Base-by-base conservation (phyloP, 306 rosid genomes). In the Inga laurina region DNA sequence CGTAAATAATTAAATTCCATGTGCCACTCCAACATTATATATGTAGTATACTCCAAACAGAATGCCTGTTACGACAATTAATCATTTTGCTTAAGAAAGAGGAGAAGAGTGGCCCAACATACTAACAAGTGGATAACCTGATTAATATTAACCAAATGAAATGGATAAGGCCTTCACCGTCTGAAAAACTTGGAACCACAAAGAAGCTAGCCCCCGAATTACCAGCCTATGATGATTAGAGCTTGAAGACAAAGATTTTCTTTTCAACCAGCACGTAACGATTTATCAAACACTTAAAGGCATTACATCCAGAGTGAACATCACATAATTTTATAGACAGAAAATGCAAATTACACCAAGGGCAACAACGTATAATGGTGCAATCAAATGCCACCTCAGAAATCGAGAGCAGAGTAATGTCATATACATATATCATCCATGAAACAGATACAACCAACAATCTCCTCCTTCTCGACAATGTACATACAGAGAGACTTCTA, bases 401-500 rank as follows among this genome's bases (percentile, higher is more conserved):
- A 75, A 84, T 72, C 76, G 27, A 71, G 18, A 67, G 45, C 18
- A 30, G 24, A 27, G 67, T 24, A 54, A 16, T 16, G 8, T 48
- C 48, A 0, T 21, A 34, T 30, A 41, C 43, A 35, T 68, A 41
- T 82, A 75, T 14, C 76, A 79, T 69, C 14, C 76, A 79, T 77
- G 66, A 75, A 76, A 80, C 77, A 79, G 10, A 24, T 37, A 15
- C 43, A 45, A 45, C 19, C 46, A 68, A 68, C 73, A 59, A 24
- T 57, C 48, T 77, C 73, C 48, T 74, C 64, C 57, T 64, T 81
- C 81, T 74, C 52, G 24, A 70, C 65, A 78, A 88, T 80, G 44
- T 80, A 88, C 87, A 82, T 77, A 86, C 86, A 80, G 4, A 49
- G 68, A 56, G 68, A 77, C 59, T 68, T 67, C 46, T 82, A 76